Percentiles rank a stretch among this genome's conserved stretches.
Conservation (phyloP, 202 grass and related monocot species). For the Zoysia matrella region DNA sequence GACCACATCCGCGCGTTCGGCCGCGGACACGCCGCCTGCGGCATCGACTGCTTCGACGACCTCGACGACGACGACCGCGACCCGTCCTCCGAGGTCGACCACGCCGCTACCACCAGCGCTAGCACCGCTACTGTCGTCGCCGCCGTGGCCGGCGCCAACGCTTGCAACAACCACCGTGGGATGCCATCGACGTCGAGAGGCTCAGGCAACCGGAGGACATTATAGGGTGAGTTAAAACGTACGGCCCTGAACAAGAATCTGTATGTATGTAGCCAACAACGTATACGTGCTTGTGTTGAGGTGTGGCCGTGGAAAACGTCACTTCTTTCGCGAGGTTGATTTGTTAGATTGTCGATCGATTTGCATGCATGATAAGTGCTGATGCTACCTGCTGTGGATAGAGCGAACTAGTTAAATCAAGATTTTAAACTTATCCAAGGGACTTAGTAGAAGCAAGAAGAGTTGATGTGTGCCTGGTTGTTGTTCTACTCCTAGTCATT, state of each 20-base stretch:
- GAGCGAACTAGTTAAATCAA: neutral
- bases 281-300: neutral
- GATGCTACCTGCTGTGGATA: neutral
- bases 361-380: neutral
- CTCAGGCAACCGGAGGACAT: neutral
- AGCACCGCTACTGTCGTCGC: neutral
- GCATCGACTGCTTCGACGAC: slow-evolving; percentile 68
- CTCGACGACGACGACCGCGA: slow-evolving; percentile 64
- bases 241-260: neutral
- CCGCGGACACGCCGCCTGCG: slow-evolving; percentile 54
- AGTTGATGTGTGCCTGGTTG: slow-evolving; percentile 6
- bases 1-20: slow-evolving; percentile 79
- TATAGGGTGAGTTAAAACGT: slow-evolving; percentile 43
- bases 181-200: slow-evolving; percentile 14
- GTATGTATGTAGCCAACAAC: neutral
- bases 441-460: too few species aligned
- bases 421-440: neutral
- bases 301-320: neutral
- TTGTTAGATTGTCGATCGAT: neutral
- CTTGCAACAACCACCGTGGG: neutral
- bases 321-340: neutral
- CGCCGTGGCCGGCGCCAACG: too few species aligned
- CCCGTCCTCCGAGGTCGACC: slow-evolving; percentile 52
- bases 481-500: slow-evolving; percentile 37
- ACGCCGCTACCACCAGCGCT: neutral